A percentile compares a stretch with the other conserved stretches of the same genome.
phyloP scores from a whole-genome alignment of 768 basidiomycete species.

The Vararia minispora region DNA sequence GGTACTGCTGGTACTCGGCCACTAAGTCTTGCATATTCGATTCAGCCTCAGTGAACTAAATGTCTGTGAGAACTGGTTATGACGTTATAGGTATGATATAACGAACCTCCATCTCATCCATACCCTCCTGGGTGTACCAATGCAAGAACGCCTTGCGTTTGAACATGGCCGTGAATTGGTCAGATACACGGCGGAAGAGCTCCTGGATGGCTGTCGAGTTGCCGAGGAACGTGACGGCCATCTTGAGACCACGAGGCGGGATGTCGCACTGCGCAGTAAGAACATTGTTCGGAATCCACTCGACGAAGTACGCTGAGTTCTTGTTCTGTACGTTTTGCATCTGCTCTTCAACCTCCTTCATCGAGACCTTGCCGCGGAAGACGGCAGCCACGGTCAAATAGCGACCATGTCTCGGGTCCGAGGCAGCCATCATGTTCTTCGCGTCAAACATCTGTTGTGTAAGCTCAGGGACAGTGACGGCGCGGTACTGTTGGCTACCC shows the following conservation, averaged over 20 bases:
- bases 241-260: conserved; percentile 88
- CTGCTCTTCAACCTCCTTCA: conserved; percentile 99
- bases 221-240: conserved; percentile 96
- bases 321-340: conserved; percentile 97
- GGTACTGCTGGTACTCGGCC: conserved; percentile 95
- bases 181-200: conserved; percentile 96
- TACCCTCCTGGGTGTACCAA: conserved; percentile 99
- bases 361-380: conserved; percentile 99
- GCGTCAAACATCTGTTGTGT: conserved; percentile 99
- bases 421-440: conserved; percentile 99
- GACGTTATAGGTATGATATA: not conserved
- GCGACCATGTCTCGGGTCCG: conserved; percentile 92
- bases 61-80: not conserved
- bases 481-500: conserved; percentile 91
- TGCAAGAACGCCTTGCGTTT: conserved; percentile 97
- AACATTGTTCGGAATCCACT: conserved; percentile 99
- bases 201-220: conserved; percentile 97
- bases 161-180: conserved; percentile 99
- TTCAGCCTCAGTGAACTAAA: conserved; percentile 91
- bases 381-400: conserved; percentile 96
- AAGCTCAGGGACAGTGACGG: conserved; percentile 93
- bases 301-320: conserved; percentile 97
- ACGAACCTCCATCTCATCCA: conserved; percentile 91
- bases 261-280: conserved; percentile 98
- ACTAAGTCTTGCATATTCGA: conserved; percentile 99